phyloP scores from a whole-genome alignment of 177 flowering plant species.

The Vitis hybrid region DNA sequence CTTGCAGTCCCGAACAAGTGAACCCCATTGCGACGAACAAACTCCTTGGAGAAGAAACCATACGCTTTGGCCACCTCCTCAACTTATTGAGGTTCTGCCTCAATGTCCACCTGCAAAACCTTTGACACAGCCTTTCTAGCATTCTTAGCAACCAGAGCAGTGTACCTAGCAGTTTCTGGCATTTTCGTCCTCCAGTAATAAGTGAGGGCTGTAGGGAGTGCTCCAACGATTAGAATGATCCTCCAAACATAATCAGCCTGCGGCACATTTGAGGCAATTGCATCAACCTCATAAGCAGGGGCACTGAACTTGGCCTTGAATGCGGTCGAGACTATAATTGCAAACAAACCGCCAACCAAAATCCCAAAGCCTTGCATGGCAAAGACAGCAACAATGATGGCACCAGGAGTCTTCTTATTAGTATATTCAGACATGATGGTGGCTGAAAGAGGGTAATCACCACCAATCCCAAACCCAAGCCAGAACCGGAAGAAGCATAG shows the following conservation, averaged over 20 bases:
- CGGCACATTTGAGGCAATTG: slow-evolving; percentile 38
- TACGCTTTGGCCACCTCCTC: slow-evolving; percentile 16
- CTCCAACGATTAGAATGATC: slow-evolving; percentile 50
- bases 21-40: slow-evolving; percentile 31
- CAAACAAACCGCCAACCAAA: slow-evolving; percentile 49
- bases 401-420: slow-evolving; percentile 62
- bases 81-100: slow-evolving; percentile 35
- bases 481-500: slow-evolving; percentile 68
- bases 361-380: slow-evolving; percentile 71
- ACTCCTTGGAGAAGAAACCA: slow-evolving; percentile 32
- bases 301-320: slow-evolving; percentile 34
- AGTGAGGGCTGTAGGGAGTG: slow-evolving; percentile 52
- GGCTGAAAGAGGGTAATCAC: slow-evolving; percentile 62
- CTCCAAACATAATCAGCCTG: slow-evolving; percentile 58
- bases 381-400: slow-evolving; percentile 57
- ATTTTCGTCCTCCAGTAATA: slow-evolving; percentile 58
- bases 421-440: slow-evolving; percentile 66
- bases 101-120: slow-evolving; percentile 42
- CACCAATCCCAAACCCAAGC: slow-evolving; percentile 66
- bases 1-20: slow-evolving; percentile 38
- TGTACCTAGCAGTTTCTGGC: slow-evolving; percentile 69
- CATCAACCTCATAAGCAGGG: slow-evolving; percentile 37
- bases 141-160: slow-evolving; percentile 57
- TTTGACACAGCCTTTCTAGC: slow-evolving; percentile 52
- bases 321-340: slow-evolving; percentile 31